Base-by-base conservation (phyloP, 2,329 filamentous ascomycete species). In the Talaromyces funiculosus region DNA sequence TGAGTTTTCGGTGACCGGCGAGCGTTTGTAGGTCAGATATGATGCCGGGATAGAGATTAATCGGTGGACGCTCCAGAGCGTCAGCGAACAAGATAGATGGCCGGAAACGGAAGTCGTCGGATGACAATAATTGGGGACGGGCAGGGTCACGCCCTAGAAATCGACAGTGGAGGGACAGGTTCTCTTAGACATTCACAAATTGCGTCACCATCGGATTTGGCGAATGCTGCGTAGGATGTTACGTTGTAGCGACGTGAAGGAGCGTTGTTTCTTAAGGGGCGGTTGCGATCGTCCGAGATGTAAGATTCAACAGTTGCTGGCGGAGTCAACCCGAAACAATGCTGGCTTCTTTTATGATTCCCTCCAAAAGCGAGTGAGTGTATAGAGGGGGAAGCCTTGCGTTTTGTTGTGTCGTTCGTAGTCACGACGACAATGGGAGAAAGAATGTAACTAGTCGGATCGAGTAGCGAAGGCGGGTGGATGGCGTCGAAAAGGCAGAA, bases 361-460 rank as follows among this genome's bases (percentile, higher is more conserved):
- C 26, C 20, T 24, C 29, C 12, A 40, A 45, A 45, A 57, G 31
- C 29, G 59, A 56, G 59, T 22, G 53, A 43, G 10, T 49, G 43
- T 51, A 24, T 24, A n/a, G 35, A 51, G 18, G 40, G 38, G 24
- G 38, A 10, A 12, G 14, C 51, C 51, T 54, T 54, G 51, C 51
- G 35, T 37, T 53, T 54, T 40, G 51, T 26, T 54, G 10, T 54
- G 31, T 54, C 22, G 51, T 38, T 40, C 33, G 31, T 54, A 26
- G 51, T 54, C 3, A 40, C 54, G 55, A 54, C 45, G 49, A 38
- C 58, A 57, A 47, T 31, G 54, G n/a, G 53, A 38, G 20, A 61
- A 61, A 45, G 60, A 61, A 61, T 61, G 60, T 61, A 61, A 58
- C 60, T 61, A 57, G 55, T 57, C 45, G 55, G 60, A 61, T 54